Evolutionary conservation across 148 eudicot species (phyloP), one percentile per base, ranked within the genome.

Genomic region (Polygonum maritimum): DNA sequence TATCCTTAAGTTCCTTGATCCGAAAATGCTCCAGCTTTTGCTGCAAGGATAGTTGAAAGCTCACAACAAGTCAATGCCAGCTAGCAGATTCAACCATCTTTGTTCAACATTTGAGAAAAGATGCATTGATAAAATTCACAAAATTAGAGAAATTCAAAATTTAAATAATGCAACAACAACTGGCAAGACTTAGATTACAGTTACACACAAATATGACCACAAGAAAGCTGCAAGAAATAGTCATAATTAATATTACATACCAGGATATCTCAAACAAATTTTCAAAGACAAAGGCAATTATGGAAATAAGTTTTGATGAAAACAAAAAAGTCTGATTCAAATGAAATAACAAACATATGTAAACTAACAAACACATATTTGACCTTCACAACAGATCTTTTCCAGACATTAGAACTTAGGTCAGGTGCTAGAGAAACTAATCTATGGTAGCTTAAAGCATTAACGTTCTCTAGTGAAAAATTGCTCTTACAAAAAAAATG

Each of bases 1-100:
- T 81, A 70, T 85, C 87, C 73, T 85, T 85, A 58, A 85, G 85
- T 80, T 85, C 85, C 77, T 80, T 85, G 39, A 82, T 35, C 60
- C 87, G 87, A 52, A 85, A 85, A 22, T 76, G 78, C 35, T 39
- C 76, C 77, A 85, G 40, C 75, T 85, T 85, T 2, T 22, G 35
- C 87, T 85, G 38, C 63, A 69, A 48, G 33, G 41, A 54, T 15
- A 51, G 63, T 48, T 22, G 15, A 57, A 21, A 57, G 69, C 44
- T 35, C 71, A 67, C 19, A 67, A 35, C 15, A 67, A 36, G 44
- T 67, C 71, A 67, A 36, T 35, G 71, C 3, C 38, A 67, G 71
- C 19, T 35, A 67, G 71, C 71, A 67, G 71, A 67, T 67, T 15
- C 10, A 15, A 35, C 71, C 38, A 67, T 38, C n/a, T 67, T 35